phyloP scores from a whole-genome alignment of 2,329 filamentous ascomycete species.

The Ciborinia camelliae region DNA sequence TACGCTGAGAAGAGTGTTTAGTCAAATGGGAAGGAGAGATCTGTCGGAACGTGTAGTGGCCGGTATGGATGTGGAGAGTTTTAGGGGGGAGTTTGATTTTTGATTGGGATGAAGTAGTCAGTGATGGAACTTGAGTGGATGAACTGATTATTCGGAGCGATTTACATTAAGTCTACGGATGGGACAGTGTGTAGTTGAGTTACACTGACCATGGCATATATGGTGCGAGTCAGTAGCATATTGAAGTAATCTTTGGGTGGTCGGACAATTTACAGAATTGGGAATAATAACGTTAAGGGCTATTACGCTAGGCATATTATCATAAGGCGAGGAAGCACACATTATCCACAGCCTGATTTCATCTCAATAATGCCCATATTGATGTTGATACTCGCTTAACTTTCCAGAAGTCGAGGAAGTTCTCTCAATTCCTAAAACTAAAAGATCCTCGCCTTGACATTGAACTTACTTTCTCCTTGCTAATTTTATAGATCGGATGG shows the following conservation, averaged over 20 bases:
- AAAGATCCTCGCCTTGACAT: background rate
- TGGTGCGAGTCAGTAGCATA: background rate
- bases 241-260: background rate
- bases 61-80: conserved; percentile 86
- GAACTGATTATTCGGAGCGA: background rate
- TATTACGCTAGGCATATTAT: background rate
- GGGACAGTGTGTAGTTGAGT: background rate
- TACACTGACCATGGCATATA: background rate
- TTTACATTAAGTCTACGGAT: background rate
- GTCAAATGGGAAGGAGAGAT: conserved; percentile 88
- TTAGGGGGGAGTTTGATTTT: conserved; percentile 90
- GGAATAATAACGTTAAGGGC: background rate
- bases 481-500: no score
- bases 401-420: background rate
- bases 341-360: background rate
- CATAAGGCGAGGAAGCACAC: background rate
- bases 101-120: conserved; percentile 34
- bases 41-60: conserved; percentile 81
- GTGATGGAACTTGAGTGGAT: background rate
- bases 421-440: background rate
- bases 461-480: background rate
- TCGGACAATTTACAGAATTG: background rate
- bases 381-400: background rate
- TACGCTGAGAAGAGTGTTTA: conserved; percentile 90
- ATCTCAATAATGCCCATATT: background rate